Conservation (phyloP, 371 early-diverging fungal genomes). For the Dipsacomyces acuminosporus region DNA sequence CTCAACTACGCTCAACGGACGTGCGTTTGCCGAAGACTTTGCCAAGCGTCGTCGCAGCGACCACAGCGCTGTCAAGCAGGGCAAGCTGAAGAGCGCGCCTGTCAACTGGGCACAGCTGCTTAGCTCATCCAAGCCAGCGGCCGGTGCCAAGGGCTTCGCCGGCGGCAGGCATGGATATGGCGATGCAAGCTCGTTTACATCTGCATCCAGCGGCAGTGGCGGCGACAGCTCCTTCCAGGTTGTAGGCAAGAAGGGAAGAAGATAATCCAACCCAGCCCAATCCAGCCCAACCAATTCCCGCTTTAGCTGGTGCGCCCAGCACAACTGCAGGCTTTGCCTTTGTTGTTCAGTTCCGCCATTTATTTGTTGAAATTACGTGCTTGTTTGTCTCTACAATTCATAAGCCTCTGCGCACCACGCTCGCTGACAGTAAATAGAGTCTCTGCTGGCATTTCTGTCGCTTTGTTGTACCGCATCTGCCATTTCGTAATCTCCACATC, state of each 20-base stretch:
- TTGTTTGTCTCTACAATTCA: too few species aligned
- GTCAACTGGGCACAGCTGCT: slow-evolving; percentile 29
- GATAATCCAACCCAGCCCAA: too few species aligned
- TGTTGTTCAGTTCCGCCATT: too few species aligned
- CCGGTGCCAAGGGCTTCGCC: neutral
- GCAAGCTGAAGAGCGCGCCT: slow-evolving; percentile 30
- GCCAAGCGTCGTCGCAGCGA: slow-evolving; percentile 73
- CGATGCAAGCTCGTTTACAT: slow-evolving; percentile 22
- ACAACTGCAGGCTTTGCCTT: too few species aligned
- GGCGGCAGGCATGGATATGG: slow-evolving; percentile 13
- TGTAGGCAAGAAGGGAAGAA: slow-evolving; percentile 54
- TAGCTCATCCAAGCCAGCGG: neutral
- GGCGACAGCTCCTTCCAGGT: slow-evolving; percentile 50
- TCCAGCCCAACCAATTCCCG: too few species aligned
- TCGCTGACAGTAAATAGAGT: too few species aligned
- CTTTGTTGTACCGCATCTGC: too few species aligned
- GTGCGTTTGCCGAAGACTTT: slow-evolving; percentile 75
- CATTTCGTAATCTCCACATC: too few species aligned
- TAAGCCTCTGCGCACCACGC: too few species aligned
- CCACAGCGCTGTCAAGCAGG: slow-evolving; percentile 47
- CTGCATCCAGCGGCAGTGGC: slow-evolving; percentile 1
- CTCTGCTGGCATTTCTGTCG: too few species aligned
- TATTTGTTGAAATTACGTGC: too few species aligned
- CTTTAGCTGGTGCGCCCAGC: too few species aligned
- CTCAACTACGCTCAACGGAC: slow-evolving; percentile 67